Evolutionary conservation across 2,329 filamentous ascomycete species (phyloP), one percentile per base, ranked within the genome.

Genomic region (Stagonosporopsis cucurbitacearum): DNA sequence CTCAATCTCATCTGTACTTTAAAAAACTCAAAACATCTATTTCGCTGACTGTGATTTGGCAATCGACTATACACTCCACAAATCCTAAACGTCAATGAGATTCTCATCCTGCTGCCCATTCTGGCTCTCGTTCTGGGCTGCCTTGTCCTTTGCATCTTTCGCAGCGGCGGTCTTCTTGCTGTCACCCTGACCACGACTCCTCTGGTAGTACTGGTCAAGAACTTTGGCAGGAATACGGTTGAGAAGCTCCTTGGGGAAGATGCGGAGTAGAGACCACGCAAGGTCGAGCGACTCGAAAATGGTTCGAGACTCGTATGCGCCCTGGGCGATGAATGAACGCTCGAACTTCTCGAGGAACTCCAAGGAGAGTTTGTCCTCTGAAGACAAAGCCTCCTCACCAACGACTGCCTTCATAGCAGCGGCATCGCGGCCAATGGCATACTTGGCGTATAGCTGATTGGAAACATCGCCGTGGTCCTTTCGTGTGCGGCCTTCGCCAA

Each of bases 281-380:
- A 96, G 86, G 70, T 99, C 96, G 60, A 99, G 86, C 41, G 92
- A 96, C 78, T 99, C 95, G 78, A 86, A 93, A 73, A 99, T 96
- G 62, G 84, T 88, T 69, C 95, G 89, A 64, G 89, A 89, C 80
- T 99, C 95, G 80, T 99, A 99, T 17, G 92, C 82, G 50, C 91
- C 91, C 79, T 99, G 95, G 62, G 85, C 83, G 77, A 99, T 96
- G 79, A 98, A 99, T 55, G 90, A 91, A 62, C 90, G 89, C 82
- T 99, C 95, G 74, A 99, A 99, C 81, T 98, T 98, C 75, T 98
- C 94, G 69, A 99, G 81, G 83, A 99, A 99, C 78, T 99, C 95
- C 33, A 99, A 86, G 8, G 94, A 96, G 55, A 98, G 86, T 83
- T 98, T 98, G 81, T 99, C 95, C 80, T 99, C 95, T 50, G 90